Conservation (phyloP, 2,329 filamentous ascomycete genomes). For the Fusarium concolor region DNA sequence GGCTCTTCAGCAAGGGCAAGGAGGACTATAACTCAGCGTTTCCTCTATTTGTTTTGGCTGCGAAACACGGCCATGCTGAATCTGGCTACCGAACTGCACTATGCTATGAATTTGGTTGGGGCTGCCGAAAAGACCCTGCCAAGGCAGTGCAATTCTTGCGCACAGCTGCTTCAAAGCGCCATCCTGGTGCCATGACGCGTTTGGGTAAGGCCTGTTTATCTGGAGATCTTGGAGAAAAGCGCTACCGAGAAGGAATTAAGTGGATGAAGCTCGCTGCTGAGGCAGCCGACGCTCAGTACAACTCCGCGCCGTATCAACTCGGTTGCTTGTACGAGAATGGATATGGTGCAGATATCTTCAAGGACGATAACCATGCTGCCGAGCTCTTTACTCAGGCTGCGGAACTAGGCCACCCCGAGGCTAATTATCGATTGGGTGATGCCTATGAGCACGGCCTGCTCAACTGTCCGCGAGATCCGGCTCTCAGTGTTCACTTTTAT, state of each 20-base stretch:
- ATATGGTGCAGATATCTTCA: constrained; percentile 94
- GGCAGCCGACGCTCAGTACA: constrained; percentile 90
- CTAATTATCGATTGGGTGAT: constrained; percentile 90
- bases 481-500: constrained; percentile 96
- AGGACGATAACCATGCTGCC: constrained; percentile 88
- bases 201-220: constrained; percentile 90
- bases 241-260: constrained; percentile 91
- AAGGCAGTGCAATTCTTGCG: constrained; percentile 96
- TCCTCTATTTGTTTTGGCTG: constrained; percentile 89
- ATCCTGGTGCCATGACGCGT: constrained; percentile 93
- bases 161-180: constrained; percentile 89
- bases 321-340: constrained; percentile 89
- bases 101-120: constrained; percentile 99
- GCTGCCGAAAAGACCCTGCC: constrained; percentile 86
- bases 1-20: constrained; percentile 94
- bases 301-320: constrained; percentile 90
- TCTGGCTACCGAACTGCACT: constrained; percentile 92
- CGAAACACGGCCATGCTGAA: constrained; percentile 97
- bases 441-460: constrained; percentile 94
- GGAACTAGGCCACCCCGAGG: constrained; percentile 88
- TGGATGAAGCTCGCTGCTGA: constrained; percentile 96
- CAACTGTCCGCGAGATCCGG: constrained; percentile 88
- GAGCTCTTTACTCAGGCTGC: constrained; percentile 95
- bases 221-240: constrained; percentile 87
- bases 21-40: constrained; percentile 93